Base-by-base conservation (phyloP, 495 filamentous ascomycete species). In the Bathelium albidoporum region DNA sequence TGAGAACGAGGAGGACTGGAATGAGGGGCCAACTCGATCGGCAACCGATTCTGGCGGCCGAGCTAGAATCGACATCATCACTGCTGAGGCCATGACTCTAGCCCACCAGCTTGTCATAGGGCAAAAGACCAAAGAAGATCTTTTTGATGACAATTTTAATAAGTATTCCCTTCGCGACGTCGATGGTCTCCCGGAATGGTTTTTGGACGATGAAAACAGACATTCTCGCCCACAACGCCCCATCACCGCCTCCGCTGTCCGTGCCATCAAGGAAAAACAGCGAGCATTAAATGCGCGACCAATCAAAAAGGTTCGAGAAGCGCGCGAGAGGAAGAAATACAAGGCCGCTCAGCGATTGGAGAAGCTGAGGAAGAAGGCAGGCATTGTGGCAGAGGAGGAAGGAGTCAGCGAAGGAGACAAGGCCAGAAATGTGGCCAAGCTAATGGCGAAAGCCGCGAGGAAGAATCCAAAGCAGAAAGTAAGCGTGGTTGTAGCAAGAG, bases 241-340 rank as follows among this genome's bases (percentile, higher is more conserved):
- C 34, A 91, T 95, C 69, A 91, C 86, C 61, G 91, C 91, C 68
- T 90, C 90, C 18, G 95, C 87, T 0, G 93, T 95, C 1, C 80
- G 81, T 26, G 94, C 94, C n/a, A 96, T 97, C 78, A 90, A 91
- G 74, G 94, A 96, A 69, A 97, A 97, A 79, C 73, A 87, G 71
- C 88, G 92, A 4, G 91, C 95, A 1, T 83, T 96, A 65, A 99
- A 99, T 73, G 94, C 93, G 14, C 85, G 94, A 39, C 94, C 94
- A 0, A 97, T 97, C 83, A 99, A 99, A 85, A 99, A 99, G 79
- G 94, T 99, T 22, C 86, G 89, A 67, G 94, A 99, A 74, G 94
- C 94, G 26, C 90, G 92, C 76, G 92, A 90, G 32, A 81, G 94
- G 49, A 97, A 97, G 83, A 97, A 96, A 81, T 88, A 96, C 74